These are phyloP conservation scores for Haematococcus lacustris DNA, from an alignment of 139 green algal genomes.

Conservation along the genomic window DNA sequence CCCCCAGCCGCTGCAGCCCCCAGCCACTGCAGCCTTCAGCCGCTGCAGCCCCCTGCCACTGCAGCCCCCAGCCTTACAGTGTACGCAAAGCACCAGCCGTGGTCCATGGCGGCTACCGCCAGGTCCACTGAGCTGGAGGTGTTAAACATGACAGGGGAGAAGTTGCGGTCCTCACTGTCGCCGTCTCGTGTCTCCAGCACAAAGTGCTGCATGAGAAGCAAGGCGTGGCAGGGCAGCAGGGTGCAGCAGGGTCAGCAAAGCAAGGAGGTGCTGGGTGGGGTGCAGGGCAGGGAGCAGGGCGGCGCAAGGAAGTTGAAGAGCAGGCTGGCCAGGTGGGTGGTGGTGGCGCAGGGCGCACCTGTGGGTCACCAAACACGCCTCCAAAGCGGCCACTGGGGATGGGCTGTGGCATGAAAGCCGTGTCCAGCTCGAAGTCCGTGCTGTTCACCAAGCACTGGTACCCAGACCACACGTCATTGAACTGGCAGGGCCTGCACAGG, in stretches of 20 bases:
- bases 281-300: no score
- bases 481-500: slow-evolving; percentile 34
- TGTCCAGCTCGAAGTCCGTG: slow-evolving; percentile 13
- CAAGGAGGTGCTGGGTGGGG: not conserved
- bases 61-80: no score
- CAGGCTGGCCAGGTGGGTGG: no score
- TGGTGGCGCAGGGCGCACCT: no score
- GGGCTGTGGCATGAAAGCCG: slow-evolving; percentile 16
- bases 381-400: slow-evolving; percentile 8
- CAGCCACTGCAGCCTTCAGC: no score
- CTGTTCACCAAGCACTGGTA: slow-evolving; percentile 25
- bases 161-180: slow-evolving; percentile 53
- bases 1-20: no score
- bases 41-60: no score
- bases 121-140: slow-evolving; percentile 16
- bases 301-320: no score
- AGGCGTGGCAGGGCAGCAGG: not conserved
- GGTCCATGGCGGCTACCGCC: slow-evolving; percentile 33
- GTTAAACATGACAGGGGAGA: slow-evolving; percentile 40
- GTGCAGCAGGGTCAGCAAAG: no score
- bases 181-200: slow-evolving; percentile 43
- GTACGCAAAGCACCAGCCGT: slow-evolving; percentile 59
- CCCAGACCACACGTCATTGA: slow-evolving; percentile 3
- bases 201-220: slow-evolving; percentile 23
- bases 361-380: slow-evolving; percentile 43